Evolutionary conservation across 257 asterid species (phyloP).

Genomic region (Ajuga chamaepitys): DNA sequence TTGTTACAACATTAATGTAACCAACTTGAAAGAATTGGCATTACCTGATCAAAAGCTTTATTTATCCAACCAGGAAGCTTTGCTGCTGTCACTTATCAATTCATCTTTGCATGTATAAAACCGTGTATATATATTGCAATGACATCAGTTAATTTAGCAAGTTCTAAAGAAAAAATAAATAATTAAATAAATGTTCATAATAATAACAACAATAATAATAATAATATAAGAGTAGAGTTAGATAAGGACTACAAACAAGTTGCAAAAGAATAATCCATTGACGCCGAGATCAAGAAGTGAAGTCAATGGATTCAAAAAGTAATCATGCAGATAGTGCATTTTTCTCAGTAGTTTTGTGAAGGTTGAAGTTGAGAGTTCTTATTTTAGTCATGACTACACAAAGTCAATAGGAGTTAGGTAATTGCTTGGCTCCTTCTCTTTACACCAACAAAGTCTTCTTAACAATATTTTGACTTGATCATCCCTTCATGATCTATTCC

Average conservation of each 20-base stretch:
- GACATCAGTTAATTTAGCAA: too few relatives aligned
- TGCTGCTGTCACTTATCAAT: background rate
- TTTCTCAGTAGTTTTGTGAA: too few relatives aligned
- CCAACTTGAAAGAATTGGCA: background rate
- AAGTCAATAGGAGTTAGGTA: background rate
- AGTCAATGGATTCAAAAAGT: conserved; percentile 12
- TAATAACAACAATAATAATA: too few relatives aligned
- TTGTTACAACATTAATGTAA: background rate
- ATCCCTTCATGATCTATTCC: too few relatives aligned
- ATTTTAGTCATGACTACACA: background rate
- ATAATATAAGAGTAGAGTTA: too few relatives aligned
- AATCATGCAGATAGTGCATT: background rate
- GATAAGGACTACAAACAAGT: conserved; percentile 4
- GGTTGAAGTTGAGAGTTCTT: background rate
- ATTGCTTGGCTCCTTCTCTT: background rate
- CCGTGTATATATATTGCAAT: background rate
- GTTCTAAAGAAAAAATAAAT: too few relatives aligned
- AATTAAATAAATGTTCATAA: too few relatives aligned
- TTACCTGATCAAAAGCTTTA: conserved; percentile 8
- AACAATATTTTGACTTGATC: too few relatives aligned
- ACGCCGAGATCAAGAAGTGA: background rate
- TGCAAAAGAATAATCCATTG: conserved; percentile 1
- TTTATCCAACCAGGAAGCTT: background rate
- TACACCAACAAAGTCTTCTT: background rate
- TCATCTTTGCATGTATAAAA: background rate